Evolutionary conservation across 164 flowering plant genomes (phyloP), one percentile per base, ranked within the genome.

Genomic region (Tetracentron sinense): DNA sequence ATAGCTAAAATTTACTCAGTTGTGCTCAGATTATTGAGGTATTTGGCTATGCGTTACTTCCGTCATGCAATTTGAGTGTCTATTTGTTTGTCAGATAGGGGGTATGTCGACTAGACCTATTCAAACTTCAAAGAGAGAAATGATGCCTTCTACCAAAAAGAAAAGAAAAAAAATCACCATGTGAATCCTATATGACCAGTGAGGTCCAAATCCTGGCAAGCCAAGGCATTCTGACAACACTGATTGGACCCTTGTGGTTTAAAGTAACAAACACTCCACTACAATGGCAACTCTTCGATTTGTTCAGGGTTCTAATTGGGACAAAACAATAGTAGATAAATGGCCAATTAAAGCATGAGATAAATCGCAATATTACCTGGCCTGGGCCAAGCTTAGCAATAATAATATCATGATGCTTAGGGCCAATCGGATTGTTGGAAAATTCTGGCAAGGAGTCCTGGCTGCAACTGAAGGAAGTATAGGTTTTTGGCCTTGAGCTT

Each of bases 361-460:
- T 4, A 7, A 56, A 26, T 22, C 54, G 63, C 20, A 27, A 61
- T 17, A 20, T 69, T 82, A 95, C 97, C 93, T 95, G 94, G 42
- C 94, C 94, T 22, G 87, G 78, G 19, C 94, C 97, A 66, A 95
- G 92, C 76, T 71, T 92, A 23, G 90, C 82, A 57, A 92, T 54
- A 62, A 71, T 80, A 59, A 91, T 92, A 69, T 87, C 86, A 1
- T 48, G 64, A 71, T 83, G 58, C 56, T 54, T 76, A 17, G 78
- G 84, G 59, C 66, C 56, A 71, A 86, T 77, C 7, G 88, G 84
- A 61, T 76, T 78, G 30, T 73, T 63, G 6, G 81, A 66, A 74
- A 91, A 88, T 65, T 81, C 87, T 14, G 92, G 92, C 65, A 86
- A 21, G 30, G 84, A 68, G 16, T 69, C 84, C 46, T 95, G 99